These are phyloP conservation scores for Zea mays DNA, from an alignment of 176 grass and related monocot genomes.

Conservation along the genomic window DNA sequence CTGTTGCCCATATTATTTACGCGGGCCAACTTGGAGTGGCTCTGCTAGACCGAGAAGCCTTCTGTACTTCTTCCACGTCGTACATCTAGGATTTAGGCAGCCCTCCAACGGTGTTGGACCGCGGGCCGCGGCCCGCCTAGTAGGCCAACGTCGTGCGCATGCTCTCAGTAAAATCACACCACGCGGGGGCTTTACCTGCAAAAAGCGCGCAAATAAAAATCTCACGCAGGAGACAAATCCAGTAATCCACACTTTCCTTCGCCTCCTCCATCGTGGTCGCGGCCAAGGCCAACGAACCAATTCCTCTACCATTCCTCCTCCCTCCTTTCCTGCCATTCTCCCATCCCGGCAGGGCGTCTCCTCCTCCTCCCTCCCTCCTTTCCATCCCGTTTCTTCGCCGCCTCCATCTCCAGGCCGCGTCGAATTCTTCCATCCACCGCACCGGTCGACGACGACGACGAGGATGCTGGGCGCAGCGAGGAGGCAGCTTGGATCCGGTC, in stretches of 20 bases:
- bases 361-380: slow-evolving; percentile 6
- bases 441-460: slow-evolving; percentile 28
- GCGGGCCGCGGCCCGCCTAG: no score
- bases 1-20: no score
- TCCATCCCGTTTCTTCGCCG: slow-evolving; percentile 16
- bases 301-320: background rate
- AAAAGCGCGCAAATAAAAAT: slow-evolving; percentile 47
- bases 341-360: slow-evolving; percentile 38
- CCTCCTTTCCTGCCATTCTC: background rate
- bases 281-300: background rate
- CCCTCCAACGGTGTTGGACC: no score
- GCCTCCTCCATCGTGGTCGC: background rate
- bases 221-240: slow-evolving; percentile 41
- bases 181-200: slow-evolving; percentile 34
- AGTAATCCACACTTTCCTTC: slow-evolving; percentile 22
- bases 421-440: background rate
- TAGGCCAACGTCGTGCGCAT: background rate
- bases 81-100: no score
- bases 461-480: slow-evolving; percentile 80
- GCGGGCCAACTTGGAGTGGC: no score
- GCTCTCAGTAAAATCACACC: background rate
- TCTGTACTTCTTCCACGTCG: no score
- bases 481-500: slow-evolving; percentile 77
- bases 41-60: no score
- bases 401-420: background rate